Percentiles rank a stretch among this genome's conserved stretches.
Evolutionary conservation across 768 basidiomycete species (phyloP).

Genomic region (Pleurotus platypus): DNA sequence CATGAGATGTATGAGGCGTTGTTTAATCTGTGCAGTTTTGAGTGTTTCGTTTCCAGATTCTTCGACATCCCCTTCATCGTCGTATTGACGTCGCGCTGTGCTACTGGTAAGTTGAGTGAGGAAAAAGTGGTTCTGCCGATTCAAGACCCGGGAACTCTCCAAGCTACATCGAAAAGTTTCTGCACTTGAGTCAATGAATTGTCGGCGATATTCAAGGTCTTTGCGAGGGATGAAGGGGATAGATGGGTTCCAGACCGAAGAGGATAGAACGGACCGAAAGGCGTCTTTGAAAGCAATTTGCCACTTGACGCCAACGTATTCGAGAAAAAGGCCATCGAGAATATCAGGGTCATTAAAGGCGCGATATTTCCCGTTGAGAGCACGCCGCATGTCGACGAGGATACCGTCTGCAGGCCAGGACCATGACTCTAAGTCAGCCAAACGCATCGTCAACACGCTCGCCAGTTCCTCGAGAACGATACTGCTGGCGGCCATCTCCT

Average conservation of each 20-base stretch:
- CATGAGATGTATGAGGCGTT: conserved; percentile 36
- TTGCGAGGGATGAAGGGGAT: conserved; percentile 11
- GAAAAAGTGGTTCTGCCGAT: neutral
- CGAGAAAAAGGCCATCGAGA: conserved; percentile 40
- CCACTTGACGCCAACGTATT: conserved; percentile 43
- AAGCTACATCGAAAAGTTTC: neutral
- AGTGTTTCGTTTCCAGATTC: conserved; percentile 3
- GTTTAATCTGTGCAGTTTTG: conserved; percentile 27
- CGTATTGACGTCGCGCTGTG: conserved; percentile 1
- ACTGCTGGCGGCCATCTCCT: conserved; percentile 35
- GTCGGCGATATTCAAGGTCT: conserved; percentile 17
- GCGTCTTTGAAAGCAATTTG: conserved; percentile 30
- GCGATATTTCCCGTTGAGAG: conserved; percentile 46
- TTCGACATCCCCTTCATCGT: conserved; percentile 22
- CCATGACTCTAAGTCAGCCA: conserved; percentile 37
- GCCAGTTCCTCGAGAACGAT: conserved; percentile 37
- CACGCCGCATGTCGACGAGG: conserved; percentile 39
- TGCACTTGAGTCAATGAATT: conserved; percentile 14
- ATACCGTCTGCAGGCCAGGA: conserved; percentile 40
- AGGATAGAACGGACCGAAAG: conserved; percentile 23
- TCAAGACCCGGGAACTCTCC: neutral
- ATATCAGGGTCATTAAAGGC: conserved; percentile 47
- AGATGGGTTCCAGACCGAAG: conserved; percentile 32
- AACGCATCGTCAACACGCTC: conserved; percentile 43
- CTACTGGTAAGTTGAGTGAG: conserved; percentile 11